Evolutionary conservation across 1,139 yeast genomes (phyloP).

Genomic region (Diutina scorzettiae): DNA sequence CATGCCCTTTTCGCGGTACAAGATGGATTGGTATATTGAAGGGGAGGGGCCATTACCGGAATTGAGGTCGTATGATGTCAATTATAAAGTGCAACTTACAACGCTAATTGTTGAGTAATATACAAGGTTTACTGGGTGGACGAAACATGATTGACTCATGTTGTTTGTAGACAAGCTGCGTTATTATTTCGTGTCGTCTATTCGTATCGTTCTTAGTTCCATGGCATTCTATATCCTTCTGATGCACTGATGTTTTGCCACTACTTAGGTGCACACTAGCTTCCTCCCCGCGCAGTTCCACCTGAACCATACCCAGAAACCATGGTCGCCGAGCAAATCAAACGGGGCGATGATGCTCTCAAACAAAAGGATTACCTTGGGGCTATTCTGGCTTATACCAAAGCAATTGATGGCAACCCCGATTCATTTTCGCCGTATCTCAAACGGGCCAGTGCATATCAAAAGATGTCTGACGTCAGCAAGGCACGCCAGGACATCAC

Average conservation of each 20-base stretch:
- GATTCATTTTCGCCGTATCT: conserved; percentile 39
- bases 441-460: conserved; percentile 46
- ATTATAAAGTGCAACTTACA: not conserved
- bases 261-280: too few species aligned
- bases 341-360: conserved; percentile 22
- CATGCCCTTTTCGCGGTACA: not conserved
- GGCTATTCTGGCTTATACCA: conserved; percentile 21
- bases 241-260: too few species aligned
- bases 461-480: conserved; percentile 37
- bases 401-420: conserved; percentile 28
- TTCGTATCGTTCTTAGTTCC: too few species aligned
- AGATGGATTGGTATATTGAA: not conserved
- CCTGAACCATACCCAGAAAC: too few species aligned
- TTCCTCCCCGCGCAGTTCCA: too few species aligned
- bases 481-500: conserved; percentile 42
- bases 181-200: too few species aligned
- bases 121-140: too few species aligned
- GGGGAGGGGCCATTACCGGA: not conserved
- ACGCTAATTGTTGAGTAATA: not conserved
- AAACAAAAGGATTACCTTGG: conserved; percentile 23
- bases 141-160: too few species aligned
- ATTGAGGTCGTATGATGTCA: not conserved
- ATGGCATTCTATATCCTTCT: too few species aligned
- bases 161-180: too few species aligned
- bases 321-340: conserved; percentile 33